Percentiles rank a stretch among this genome's conserved stretches.
Evolutionary conservation across 2,329 filamentous ascomycete genomes (phyloP).

Genomic region (Verticillium klebahnii): DNA sequence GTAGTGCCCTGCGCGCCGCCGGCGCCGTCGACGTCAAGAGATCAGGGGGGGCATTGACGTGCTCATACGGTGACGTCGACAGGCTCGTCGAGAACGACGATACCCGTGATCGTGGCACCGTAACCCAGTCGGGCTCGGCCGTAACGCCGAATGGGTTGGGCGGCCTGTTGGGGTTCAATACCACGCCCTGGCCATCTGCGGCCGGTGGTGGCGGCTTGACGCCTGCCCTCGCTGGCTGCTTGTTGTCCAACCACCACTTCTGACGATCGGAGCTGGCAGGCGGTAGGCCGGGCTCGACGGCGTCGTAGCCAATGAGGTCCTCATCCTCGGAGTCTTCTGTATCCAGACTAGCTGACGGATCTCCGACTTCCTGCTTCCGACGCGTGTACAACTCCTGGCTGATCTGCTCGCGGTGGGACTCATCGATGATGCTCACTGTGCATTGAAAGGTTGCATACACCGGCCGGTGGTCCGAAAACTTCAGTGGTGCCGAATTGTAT

Average conservation of each 20-base stretch:
- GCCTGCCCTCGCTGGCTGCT: slow-evolving; percentile 69
- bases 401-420: slow-evolving; percentile 65
- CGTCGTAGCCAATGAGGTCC: slow-evolving; percentile 75
- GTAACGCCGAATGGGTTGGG: slow-evolving; percentile 77
- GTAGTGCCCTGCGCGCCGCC: slow-evolving; percentile 43
- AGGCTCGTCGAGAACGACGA: slow-evolving; percentile 49
- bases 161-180: slow-evolving; percentile 68
- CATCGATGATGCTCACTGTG: slow-evolving; percentile 74
- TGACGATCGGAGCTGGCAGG: slow-evolving; percentile 64
- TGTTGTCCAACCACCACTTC: slow-evolving; percentile 68
- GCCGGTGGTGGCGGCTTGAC: slow-evolving; percentile 56
- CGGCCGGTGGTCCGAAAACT: slow-evolving; percentile 93
- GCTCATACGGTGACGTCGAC: slow-evolving; percentile 56
- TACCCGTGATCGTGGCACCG: slow-evolving; percentile 49
- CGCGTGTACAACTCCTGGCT: slow-evolving; percentile 71
- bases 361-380: slow-evolving; percentile 61
- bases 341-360: slow-evolving; percentile 41
- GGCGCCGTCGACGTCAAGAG: slow-evolving; percentile 41
- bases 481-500: slow-evolving; percentile 77
- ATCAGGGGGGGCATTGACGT: slow-evolving; percentile 46
- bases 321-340: slow-evolving; percentile 67
- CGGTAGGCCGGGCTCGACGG: slow-evolving; percentile 73
- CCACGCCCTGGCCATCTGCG: slow-evolving; percentile 45
- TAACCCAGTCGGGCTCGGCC: slow-evolving; percentile 81
- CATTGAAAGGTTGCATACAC: slow-evolving; percentile 89